Percentiles rank a stretch among this genome's conserved stretches.
These are phyloP conservation scores for Monosporascus sp. DNA, from an alignment of 2,329 filamentous ascomycete species.

Conservation along the genomic window DNA sequence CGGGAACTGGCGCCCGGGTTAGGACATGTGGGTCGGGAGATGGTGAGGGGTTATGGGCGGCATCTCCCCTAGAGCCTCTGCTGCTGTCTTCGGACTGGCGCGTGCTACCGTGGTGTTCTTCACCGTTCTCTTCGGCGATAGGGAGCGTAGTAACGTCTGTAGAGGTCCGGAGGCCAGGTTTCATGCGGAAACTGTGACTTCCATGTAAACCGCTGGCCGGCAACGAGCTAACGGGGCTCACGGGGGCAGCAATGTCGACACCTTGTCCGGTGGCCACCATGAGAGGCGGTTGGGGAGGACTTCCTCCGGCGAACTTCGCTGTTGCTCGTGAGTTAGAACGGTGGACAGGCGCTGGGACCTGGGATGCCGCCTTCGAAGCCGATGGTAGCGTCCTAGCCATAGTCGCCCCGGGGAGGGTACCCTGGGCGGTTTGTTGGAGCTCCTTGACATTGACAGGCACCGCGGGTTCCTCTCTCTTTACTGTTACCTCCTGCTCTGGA, in stretches of 20 bases:
- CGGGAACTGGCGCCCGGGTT: constrained; percentile 30
- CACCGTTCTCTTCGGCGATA: constrained; percentile 38
- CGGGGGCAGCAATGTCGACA: constrained; percentile 3
- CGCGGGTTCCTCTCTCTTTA: constrained; percentile 45
- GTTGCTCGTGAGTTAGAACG: constrained; percentile 9
- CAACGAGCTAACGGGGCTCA: constrained; percentile 1
- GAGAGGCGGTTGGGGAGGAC: constrained; percentile 2
- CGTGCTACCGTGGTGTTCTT: constrained; percentile 10
- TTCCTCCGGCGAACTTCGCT: neutral
- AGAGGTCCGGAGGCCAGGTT: constrained; percentile 22
- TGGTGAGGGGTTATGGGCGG: constrained; percentile 8
- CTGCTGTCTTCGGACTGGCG: constrained; percentile 18
- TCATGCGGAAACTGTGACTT: constrained; percentile 16
- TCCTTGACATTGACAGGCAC: constrained; percentile 58
- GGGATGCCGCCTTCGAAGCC: constrained; percentile 18
- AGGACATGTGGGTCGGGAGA: constrained; percentile 8
- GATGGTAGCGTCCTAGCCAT: constrained; percentile 24
- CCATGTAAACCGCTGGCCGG: constrained; percentile 6
- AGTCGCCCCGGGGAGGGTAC: constrained; percentile 38
- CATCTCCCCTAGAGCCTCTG: neutral
- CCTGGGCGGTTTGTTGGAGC: constrained; percentile 58
- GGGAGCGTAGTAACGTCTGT: constrained; percentile 29
- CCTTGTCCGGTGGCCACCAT: neutral
- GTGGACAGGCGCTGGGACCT: neutral
- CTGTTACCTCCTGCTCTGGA: constrained; percentile 23